Base-by-base conservation (phyloP, 2,329 filamentous ascomycete species). In the Talaromyces verruculosus region DNA sequence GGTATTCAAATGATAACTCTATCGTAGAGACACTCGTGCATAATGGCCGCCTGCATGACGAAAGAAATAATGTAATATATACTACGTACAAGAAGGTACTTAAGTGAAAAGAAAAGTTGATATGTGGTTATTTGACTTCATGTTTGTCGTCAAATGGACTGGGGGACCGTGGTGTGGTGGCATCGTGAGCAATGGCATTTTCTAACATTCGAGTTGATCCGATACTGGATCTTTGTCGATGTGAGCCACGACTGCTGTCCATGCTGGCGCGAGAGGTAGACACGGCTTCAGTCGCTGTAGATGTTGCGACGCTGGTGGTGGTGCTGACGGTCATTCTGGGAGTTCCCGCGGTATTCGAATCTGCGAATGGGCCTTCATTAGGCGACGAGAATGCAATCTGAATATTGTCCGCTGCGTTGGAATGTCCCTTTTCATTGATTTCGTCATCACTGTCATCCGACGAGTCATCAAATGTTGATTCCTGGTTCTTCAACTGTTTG, bases 391-490 rank as follows among this genome's bases (percentile, higher is more conserved):
- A 37, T 11, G 55, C 61, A 45, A 65, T 64, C 11, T 62, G 61
- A 19, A 65, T 65, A 47, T 73, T 70, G 68, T 77, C 71, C 47
- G 70, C 67, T 66, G 66, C 53, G 51, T 22, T 55, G 10, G 61
- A 47, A 37, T 65, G n/a, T 1, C 45, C 57, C 22, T 59, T 64
- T 51, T 61, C 55, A 55, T 62, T 41, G 28, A 43, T 55, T 10
- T 63, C 65, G 13, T 69, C 61, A 22, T 68, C 66, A 33, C 72
- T 70, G 37, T 75, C 73, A 35, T 78, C 72, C 5, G 75, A 77
- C 11, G 75, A 77, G 63, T 70, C 72, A 37, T 77, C 75, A 53
- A 77, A 77, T 30, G 71, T 74, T 4, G 75, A 78, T 11, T 69
- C 69, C 35, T 72, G 63, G n/a, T 71, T 68, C 13, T 69, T 67